Conservation (phyloP, 2,329 filamentous ascomycete genomes). For the Coccinonectria pachysandricola region DNA sequence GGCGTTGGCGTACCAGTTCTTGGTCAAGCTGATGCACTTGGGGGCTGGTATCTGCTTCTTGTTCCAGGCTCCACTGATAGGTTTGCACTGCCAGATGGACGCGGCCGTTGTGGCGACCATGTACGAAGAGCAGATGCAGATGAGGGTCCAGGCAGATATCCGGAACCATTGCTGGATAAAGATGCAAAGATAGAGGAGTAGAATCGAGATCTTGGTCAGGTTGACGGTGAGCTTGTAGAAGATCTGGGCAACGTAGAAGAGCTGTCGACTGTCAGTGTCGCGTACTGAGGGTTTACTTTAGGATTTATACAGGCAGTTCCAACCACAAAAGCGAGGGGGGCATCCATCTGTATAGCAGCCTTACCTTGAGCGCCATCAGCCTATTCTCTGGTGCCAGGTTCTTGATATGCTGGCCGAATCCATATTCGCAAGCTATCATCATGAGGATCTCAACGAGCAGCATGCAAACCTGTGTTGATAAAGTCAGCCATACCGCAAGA, state of each 20-base stretch:
- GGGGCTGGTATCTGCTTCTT: constrained; percentile 30
- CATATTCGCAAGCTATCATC: constrained; percentile 30
- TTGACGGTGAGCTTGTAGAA: constrained; percentile 46
- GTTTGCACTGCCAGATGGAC: constrained; percentile 40
- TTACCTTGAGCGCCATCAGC: constrained; percentile 27
- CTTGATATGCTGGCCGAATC: constrained; percentile 31
- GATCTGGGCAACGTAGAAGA: constrained; percentile 41
- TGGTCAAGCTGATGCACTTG: constrained; percentile 34
- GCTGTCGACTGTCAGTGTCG: constrained; percentile 23
- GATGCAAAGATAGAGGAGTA: constrained; percentile 44
- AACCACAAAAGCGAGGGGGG: too few relatives aligned
- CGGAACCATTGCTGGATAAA: constrained; percentile 39
- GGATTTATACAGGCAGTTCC: too few relatives aligned
- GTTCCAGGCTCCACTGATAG: constrained; percentile 36
- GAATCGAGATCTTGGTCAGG: constrained; percentile 41
- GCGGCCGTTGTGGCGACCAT: constrained; percentile 33
- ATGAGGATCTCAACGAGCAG: constrained; percentile 27
- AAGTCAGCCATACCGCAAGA: not conserved
- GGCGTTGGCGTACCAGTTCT: constrained; percentile 40
- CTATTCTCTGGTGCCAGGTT: constrained; percentile 24
- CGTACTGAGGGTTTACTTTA: too few relatives aligned
- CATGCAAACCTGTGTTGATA: constrained; percentile 21
- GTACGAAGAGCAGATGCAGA: constrained; percentile 34
- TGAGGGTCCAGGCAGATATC: constrained; percentile 29
- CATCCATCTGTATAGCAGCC: too few relatives aligned